These are phyloP conservation scores for Malassezia vespertilionis DNA, from an alignment of 1,284 basidiomycete species.

Conservation along the genomic window DNA sequence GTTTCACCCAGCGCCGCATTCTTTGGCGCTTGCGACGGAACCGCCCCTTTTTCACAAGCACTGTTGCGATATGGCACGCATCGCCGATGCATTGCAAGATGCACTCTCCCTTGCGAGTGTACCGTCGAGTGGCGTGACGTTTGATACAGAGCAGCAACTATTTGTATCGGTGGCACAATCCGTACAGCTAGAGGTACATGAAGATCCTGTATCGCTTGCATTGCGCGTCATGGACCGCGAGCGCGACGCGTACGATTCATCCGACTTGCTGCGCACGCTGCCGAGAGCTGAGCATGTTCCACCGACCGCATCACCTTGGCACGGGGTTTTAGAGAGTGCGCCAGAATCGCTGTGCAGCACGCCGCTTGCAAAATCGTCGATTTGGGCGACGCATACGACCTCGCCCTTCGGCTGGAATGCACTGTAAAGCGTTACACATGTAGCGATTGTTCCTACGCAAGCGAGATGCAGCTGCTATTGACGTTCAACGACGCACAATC, in stretches of 20 bases:
- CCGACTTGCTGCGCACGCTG: too few species aligned
- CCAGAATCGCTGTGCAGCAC: too few species aligned
- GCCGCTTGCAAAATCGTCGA: too few species aligned
- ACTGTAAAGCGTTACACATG: too few species aligned
- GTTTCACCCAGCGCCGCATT: slow-evolving; percentile 67
- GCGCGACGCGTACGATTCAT: slow-evolving; percentile 2
- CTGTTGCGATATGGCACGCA: slow-evolving; percentile 54
- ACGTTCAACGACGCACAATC: not conserved
- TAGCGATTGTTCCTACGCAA: too few species aligned
- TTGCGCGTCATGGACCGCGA: slow-evolving; percentile 30
- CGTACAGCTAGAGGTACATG: not conserved
- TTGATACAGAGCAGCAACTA: slow-evolving; percentile 29
- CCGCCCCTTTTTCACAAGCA: too few species aligned
- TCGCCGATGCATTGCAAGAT: slow-evolving; percentile 71
- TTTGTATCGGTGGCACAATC: too few species aligned
- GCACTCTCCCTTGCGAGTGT: slow-evolving; percentile 57
- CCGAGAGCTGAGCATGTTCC: too few species aligned
- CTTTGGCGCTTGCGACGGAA: slow-evolving; percentile 88
- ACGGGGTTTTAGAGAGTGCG: too few species aligned
- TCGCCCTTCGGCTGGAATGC: slow-evolving; percentile 24
- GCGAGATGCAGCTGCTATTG: too few species aligned
- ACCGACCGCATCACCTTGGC: too few species aligned
- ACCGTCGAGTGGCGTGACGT: slow-evolving; percentile 47
- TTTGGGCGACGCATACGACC: slow-evolving; percentile 18
- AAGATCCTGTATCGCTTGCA: slow-evolving; percentile 36